Evolutionary conservation across 2,329 filamentous ascomycete species (phyloP).

Genomic region (Nemania abortiva): DNA sequence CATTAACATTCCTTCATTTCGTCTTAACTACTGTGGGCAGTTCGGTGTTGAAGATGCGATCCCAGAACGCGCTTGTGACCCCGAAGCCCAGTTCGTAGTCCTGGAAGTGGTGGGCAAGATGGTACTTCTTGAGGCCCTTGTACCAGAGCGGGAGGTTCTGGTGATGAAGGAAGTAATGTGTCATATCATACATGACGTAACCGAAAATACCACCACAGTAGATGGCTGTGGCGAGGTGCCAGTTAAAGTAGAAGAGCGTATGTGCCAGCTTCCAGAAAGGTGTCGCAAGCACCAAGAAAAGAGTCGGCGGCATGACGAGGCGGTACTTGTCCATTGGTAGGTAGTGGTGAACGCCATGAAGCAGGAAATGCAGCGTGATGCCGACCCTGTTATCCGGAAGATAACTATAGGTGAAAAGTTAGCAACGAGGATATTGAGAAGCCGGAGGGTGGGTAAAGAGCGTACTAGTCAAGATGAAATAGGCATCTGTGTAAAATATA

Average conservation of each 20-base stretch:
- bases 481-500: slow-evolving; percentile 90
- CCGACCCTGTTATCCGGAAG: slow-evolving; percentile 92
- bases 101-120: slow-evolving; percentile 96
- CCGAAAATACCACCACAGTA: slow-evolving; percentile 94
- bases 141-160: slow-evolving; percentile 91
- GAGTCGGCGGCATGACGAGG: slow-evolving; percentile 93
- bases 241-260: slow-evolving; percentile 82
- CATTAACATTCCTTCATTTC: slow-evolving; percentile 35
- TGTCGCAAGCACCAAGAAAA: slow-evolving; percentile 84
- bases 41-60: slow-evolving; percentile 90
- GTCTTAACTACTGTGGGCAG: slow-evolving; percentile 62
- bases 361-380: slow-evolving; percentile 88
- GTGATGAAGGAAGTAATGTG: slow-evolving; percentile 98
- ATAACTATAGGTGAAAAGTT: slow-evolving; percentile 66
- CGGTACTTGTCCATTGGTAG: slow-evolving; percentile 99
- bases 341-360: slow-evolving; percentile 98
- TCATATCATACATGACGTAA: slow-evolving; percentile 96
- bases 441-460: slow-evolving; percentile 40
- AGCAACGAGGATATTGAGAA: not conserved
- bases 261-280: slow-evolving; percentile 97
- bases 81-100: slow-evolving; percentile 98
- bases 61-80: slow-evolving; percentile 97
- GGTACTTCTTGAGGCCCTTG: slow-evolving; percentile 94
- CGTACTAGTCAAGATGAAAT: slow-evolving; percentile 93
- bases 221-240: slow-evolving; percentile 81